Percentiles rank a stretch among this genome's conserved stretches.
Conservation (phyloP, 306 rosid species). For the Purshia tridentata region DNA sequence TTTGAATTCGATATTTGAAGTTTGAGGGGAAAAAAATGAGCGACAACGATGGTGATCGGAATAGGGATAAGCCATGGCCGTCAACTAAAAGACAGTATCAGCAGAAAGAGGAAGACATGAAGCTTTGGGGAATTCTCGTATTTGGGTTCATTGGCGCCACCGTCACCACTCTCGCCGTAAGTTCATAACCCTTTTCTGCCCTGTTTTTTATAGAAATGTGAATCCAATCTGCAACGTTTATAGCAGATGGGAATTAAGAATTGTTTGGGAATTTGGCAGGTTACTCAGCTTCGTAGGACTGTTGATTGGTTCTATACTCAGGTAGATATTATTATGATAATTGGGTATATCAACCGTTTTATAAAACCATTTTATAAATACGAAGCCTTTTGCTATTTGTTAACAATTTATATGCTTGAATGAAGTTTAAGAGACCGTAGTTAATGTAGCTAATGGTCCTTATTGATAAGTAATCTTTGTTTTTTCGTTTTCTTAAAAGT, state of each 20-base stretch:
- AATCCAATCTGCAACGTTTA: neutral
- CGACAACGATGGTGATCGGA: slow-evolving; percentile 36
- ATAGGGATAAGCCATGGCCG: slow-evolving; percentile 36
- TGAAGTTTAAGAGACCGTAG: neutral
- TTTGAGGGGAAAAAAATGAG: slow-evolving; percentile 39
- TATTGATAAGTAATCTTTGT: neutral
- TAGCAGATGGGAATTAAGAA: slow-evolving; percentile 3
- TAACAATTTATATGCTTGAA: neutral
- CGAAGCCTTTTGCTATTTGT: neutral
- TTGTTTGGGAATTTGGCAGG: slow-evolving; percentile 52
- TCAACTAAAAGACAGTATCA: slow-evolving; percentile 33
- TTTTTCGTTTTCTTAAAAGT: neutral
- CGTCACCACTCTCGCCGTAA: slow-evolving; percentile 79
- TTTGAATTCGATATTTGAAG: slow-evolving; percentile 14
- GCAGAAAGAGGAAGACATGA: slow-evolving; percentile 43
- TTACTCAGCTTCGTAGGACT: slow-evolving; percentile 75
- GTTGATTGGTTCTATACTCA: slow-evolving; percentile 75
- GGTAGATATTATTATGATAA: slow-evolving; percentile 39
- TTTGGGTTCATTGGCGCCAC: slow-evolving; percentile 90
- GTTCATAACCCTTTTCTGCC: slow-evolving; percentile 11
- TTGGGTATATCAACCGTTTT: neutral
- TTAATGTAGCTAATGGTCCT: neutral
- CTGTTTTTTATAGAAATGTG: neutral
- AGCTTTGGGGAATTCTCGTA: slow-evolving; percentile 74
- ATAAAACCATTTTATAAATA: neutral